phyloP scores from a whole-genome alignment of 108 stramenopile genomes.

The Fragilariopsis cylindrus region DNA sequence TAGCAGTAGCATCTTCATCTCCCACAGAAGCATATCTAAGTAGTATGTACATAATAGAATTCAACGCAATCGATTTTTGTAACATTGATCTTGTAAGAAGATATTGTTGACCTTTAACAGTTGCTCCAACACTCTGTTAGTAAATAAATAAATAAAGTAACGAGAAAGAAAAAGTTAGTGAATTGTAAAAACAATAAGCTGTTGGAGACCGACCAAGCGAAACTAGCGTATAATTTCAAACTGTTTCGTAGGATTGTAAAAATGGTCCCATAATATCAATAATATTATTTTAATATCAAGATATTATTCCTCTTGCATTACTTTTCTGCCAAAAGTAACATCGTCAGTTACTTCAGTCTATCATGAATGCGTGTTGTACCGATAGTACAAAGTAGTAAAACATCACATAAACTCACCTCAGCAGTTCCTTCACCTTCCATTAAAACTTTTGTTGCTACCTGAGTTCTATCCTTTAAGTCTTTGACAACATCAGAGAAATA shows the following conservation, averaged over 20 bases:
- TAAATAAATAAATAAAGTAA: conserved; percentile 12
- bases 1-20: conserved; percentile 18
- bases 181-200: not conserved
- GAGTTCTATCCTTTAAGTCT: conserved; percentile 50
- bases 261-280: conserved; percentile 27
- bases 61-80: conserved; percentile 69
- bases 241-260: conserved; percentile 72
- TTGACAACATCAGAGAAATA: conserved; percentile 56
- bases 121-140: conserved; percentile 76
- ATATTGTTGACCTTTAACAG: conserved; percentile 65
- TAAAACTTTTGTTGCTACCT: conserved; percentile 52
- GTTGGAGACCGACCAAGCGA: conserved; percentile 77
- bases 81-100: conserved; percentile 70
- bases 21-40: conserved; percentile 50
- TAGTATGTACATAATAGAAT: conserved; percentile 76
- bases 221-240: conserved; percentile 20
- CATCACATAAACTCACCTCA: conserved; percentile 50
- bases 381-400: conserved; percentile 2
- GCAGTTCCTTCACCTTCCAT: conserved; percentile 52
- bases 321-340: conserved; percentile 77
- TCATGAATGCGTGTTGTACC: conserved; percentile 61
- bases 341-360: conserved; percentile 57
- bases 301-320: conserved; percentile 57
- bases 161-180: conserved; percentile 6
- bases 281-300: too few species aligned